Conservation (phyloP, 257 asterid genomes). For the Petunia axillaris region DNA sequence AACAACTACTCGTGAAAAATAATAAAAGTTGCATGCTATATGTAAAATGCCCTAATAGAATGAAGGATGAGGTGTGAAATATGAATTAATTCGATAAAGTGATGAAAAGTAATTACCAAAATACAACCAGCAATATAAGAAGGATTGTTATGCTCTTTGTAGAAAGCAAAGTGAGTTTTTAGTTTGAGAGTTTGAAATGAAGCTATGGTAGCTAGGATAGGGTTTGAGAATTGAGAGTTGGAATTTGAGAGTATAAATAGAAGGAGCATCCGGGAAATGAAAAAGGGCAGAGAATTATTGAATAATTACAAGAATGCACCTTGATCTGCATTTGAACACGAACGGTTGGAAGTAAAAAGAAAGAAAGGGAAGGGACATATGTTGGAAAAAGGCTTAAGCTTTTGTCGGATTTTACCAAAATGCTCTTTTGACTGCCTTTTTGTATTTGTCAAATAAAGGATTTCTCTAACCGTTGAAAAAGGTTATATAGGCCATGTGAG, state of each 20-base stretch:
- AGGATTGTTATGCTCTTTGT: neutral
- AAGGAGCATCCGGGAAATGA: conserved; percentile 9
- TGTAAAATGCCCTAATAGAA: neutral
- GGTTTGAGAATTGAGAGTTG: conserved; percentile 17
- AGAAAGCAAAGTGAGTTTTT: neutral
- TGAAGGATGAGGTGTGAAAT: neutral
- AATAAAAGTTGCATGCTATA: no score
- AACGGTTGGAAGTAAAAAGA: conserved; percentile 44
- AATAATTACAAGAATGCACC: conserved; percentile 38
- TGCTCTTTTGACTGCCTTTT: conserved; percentile 77
- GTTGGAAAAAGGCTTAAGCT: conserved; percentile 55
- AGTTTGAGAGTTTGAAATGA: conserved; percentile 14
- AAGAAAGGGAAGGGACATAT: conserved; percentile 53
- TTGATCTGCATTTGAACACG: conserved; percentile 46
- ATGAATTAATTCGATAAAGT: neutral
- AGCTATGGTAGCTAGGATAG: neutral
- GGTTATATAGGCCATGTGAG: conserved; percentile 41
- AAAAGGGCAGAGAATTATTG: neutral
- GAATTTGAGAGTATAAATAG: conserved; percentile 35
- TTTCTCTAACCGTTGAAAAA: conserved; percentile 62
- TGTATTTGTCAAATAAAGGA: conserved; percentile 47
- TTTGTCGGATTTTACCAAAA: conserved; percentile 77
- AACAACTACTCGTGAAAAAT: no score
- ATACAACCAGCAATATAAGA: neutral
- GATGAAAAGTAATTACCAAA: conserved; percentile 21